phyloP scores from a whole-genome alignment of 2,329 filamentous ascomycete genomes.

The Ophiostoma montium region DNA sequence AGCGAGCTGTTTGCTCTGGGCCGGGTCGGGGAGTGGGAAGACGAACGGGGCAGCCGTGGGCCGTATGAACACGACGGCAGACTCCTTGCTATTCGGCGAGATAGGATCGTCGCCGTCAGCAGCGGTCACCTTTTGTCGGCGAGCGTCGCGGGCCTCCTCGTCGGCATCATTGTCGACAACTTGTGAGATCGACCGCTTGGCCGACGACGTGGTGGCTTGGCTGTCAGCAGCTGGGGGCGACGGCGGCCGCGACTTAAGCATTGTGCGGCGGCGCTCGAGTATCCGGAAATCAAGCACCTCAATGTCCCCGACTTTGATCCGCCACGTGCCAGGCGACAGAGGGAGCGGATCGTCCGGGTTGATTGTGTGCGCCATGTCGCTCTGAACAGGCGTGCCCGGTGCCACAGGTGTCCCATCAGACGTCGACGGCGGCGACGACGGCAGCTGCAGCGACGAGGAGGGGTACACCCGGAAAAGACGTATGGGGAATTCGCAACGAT shows the following conservation, averaged over 20 bases:
- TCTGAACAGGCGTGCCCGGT: constrained; percentile 9
- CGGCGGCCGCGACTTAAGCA: constrained; percentile 19
- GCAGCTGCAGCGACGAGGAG: not conserved
- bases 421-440: constrained; percentile 22
- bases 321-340: constrained; percentile 41
- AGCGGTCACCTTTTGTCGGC: constrained; percentile 20
- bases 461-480: constrained; percentile 31
- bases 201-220: constrained; percentile 27
- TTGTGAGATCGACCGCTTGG: constrained; percentile 32
- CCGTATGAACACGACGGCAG: constrained; percentile 41
- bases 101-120: constrained; percentile 17
- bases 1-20: constrained; percentile 33
- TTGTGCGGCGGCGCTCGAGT: constrained; percentile 26
- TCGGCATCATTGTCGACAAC: constrained; percentile 26
- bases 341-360: constrained; percentile 30
- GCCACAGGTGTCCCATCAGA: constrained; percentile 3
- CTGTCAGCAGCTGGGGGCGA: constrained; percentile 1
- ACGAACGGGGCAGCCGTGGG: constrained; percentile 35
- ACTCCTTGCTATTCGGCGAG: constrained; percentile 23
- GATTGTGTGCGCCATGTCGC: constrained; percentile 19
- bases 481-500: constrained; percentile 40
- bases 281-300: constrained; percentile 45
- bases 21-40: constrained; percentile 33
- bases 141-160: constrained; percentile 20
- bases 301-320: constrained; percentile 34